Percentiles rank a stretch among this genome's conserved stretches.
Evolutionary conservation across 805 yeast genomes (phyloP).

Genomic region (Lachancea meyersii): DNA sequence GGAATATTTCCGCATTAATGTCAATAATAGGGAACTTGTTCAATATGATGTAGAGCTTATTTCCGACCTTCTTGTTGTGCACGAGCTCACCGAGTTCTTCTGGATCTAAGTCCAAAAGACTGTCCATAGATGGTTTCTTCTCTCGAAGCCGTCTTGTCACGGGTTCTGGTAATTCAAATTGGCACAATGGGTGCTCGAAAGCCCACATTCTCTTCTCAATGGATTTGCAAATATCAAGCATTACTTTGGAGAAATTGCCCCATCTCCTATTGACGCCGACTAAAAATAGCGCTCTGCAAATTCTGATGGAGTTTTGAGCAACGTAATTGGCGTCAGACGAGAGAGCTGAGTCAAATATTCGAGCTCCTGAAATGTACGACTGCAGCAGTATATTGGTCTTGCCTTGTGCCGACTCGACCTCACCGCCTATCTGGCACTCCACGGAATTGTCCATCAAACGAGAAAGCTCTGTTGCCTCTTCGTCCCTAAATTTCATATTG

Average conservation of each 20-base stretch:
- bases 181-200: constrained; percentile 81
- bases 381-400: constrained; percentile 85
- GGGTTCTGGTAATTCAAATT: constrained; percentile 71
- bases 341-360: constrained; percentile 71
- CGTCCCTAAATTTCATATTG: constrained; percentile 79
- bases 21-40: constrained; percentile 69
- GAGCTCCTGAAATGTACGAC: constrained; percentile 73
- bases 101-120: constrained; percentile 63
- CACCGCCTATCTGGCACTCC: constrained; percentile 80
- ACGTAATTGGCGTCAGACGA: constrained; percentile 85
- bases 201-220: constrained; percentile 85
- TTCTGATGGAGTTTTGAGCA: constrained; percentile 92
- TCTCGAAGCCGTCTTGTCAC: constrained; percentile 56
- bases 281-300: constrained; percentile 82
- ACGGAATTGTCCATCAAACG: constrained; percentile 50
- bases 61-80: constrained; percentile 74
- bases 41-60: constrained; percentile 49
- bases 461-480: constrained; percentile 71
- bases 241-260: constrained; percentile 72
- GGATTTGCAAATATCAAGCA: constrained; percentile 78
- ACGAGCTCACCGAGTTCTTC: constrained; percentile 84
- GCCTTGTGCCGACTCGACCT: constrained; percentile 67
- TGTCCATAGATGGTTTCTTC: constrained; percentile 64
- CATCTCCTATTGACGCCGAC: constrained; percentile 85
- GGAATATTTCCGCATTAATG: constrained; percentile 78